Percentiles rank a stretch among this genome's conserved stretches.
phyloP scores from a whole-genome alignment of 1,139 yeast species.

The Zygosaccharomyces sapae region DNA sequence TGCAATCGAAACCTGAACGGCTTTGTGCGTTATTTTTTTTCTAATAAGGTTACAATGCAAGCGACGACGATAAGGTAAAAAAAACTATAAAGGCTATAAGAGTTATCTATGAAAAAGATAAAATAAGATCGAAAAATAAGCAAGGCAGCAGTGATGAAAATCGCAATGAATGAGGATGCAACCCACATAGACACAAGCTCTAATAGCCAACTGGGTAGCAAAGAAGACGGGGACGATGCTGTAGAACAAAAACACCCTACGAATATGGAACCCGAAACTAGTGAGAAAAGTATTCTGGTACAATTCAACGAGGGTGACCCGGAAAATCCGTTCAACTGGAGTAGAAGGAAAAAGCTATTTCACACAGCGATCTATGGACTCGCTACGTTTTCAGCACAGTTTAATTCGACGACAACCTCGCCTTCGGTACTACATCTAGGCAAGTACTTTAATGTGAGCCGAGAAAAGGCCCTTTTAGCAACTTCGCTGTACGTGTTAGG shows the following conservation, averaged over 20 bases:
- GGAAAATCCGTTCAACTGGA: slow-evolving; percentile 40
- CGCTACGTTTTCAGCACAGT: slow-evolving; percentile 44
- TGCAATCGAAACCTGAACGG: too few species aligned
- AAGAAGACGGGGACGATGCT: not conserved
- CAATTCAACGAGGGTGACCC: slow-evolving; percentile 28
- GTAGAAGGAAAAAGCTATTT: slow-evolving; percentile 33
- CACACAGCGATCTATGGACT: slow-evolving; percentile 43
- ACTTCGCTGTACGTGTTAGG: slow-evolving; percentile 46
- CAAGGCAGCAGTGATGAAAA: not conserved
- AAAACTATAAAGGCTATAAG: not conserved
- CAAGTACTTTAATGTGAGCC: slow-evolving; percentile 35
- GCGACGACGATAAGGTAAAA: too few species aligned
- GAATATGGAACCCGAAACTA: not conserved
- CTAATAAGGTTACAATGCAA: too few species aligned
- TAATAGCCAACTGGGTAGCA: not conserved
- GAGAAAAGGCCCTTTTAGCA: slow-evolving; percentile 39
- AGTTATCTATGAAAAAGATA: not conserved
- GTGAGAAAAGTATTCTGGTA: slow-evolving; percentile 2
- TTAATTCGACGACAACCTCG: slow-evolving; percentile 41
- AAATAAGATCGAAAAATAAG: not conserved
- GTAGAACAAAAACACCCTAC: not conserved
- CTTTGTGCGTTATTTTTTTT: too few species aligned
- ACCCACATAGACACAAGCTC: not conserved
- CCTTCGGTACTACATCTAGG: slow-evolving; percentile 35
- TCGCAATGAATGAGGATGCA: not conserved